These are phyloP conservation scores for Dioscorea zingiberensis DNA, from an alignment of 106 monocot species.

Conservation along the genomic window DNA sequence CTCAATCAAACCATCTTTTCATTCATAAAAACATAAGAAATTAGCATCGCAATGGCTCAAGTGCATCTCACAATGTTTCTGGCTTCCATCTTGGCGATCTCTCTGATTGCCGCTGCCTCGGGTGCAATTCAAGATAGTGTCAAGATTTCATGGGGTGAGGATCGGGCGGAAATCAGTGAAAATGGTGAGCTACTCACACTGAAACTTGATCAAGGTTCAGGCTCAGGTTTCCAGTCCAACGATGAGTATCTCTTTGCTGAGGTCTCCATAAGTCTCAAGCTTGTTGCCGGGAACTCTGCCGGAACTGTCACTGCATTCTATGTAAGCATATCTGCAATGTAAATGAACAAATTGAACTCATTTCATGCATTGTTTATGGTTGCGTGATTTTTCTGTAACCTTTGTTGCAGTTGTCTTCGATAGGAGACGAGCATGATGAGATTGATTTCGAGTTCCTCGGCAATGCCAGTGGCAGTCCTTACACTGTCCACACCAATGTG, in stretches of 20 bases:
- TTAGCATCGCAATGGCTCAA: not conserved
- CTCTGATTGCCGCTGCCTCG: not conserved
- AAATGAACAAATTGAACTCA: not conserved
- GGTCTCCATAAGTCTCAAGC: conserved; percentile 28
- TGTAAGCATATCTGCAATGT: conserved; percentile 7
- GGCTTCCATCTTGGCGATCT: not conserved
- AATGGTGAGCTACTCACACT: conserved; percentile 10
- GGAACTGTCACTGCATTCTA: conserved; percentile 31
- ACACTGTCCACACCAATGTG: conserved; percentile 9
- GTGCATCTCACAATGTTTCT: not conserved
- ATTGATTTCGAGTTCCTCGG: conserved; percentile 21
- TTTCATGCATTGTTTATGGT: not conserved
- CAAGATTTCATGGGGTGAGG: conserved; percentile 18
- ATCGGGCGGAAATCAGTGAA: not conserved
- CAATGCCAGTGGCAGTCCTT: conserved; percentile 7
- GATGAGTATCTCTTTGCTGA: conserved; percentile 15
- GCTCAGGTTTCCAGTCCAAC: conserved; percentile 21
- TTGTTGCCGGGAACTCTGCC: conserved; percentile 25
- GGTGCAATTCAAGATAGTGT: conserved; percentile 5
- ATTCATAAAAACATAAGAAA: no score
- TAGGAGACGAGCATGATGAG: conserved; percentile 10
- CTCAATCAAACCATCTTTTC: no score
- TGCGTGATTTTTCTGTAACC: no score
- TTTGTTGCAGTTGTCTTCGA: conserved; percentile 5
- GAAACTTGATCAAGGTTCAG: conserved; percentile 14